A percentile compares a stretch with the other conserved stretches of the same genome.
phyloP scores from a whole-genome alignment of 1,139 yeast genomes.

The Trichomonascaceae sp. region DNA sequence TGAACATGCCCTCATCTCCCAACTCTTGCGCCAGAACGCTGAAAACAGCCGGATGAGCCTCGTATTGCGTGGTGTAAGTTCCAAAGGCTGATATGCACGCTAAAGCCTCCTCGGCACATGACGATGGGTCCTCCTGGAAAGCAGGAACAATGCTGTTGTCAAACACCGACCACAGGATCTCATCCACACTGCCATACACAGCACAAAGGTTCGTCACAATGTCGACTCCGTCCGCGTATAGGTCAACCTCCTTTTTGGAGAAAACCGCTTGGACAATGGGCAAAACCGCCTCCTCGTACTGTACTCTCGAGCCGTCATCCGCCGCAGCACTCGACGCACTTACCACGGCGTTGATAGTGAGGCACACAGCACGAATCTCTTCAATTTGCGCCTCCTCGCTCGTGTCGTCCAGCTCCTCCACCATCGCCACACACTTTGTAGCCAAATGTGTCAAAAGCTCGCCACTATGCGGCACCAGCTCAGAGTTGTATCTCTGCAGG shows the following conservation, averaged over 20 bases:
- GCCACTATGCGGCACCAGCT: neutral
- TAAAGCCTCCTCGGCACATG: neutral
- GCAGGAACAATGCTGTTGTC: neutral
- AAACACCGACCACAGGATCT: neutral
- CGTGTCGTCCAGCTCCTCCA: neutral
- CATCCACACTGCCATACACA: neutral
- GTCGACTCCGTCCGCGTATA: neutral
- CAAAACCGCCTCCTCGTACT: too few species aligned
- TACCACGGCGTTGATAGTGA: neutral
- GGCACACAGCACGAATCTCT: neutral
- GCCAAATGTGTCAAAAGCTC: neutral
- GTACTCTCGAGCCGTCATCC: neutral
- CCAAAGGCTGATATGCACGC: neutral
- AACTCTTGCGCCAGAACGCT: neutral
- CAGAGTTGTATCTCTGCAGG: neutral
- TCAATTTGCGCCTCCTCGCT: neutral
- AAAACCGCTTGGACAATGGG: neutral
- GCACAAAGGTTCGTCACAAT: neutral
- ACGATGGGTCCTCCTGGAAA: neutral
- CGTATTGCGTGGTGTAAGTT: neutral
- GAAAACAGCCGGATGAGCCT: neutral
- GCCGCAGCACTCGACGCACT: neutral
- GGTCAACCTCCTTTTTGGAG: neutral
- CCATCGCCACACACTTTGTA: neutral
- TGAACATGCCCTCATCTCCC: neutral